These are phyloP conservation scores for Phyllosticta capitalensis DNA, from an alignment of 2,329 filamentous ascomycete genomes.

Conservation along the genomic window DNA sequence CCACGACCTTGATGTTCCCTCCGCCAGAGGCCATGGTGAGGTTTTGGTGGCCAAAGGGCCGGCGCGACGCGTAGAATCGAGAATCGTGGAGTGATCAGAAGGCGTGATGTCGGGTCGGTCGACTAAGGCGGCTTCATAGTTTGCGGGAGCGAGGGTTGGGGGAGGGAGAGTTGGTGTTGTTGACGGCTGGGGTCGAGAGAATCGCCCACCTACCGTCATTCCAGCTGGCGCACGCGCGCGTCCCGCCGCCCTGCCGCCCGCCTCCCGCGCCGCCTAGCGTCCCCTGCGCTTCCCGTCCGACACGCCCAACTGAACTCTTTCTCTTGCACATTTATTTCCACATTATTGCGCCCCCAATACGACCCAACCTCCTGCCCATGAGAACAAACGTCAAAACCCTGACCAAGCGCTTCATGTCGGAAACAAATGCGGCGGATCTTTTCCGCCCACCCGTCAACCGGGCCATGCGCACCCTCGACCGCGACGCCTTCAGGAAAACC, in stretches of 20 bases:
- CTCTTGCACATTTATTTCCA: neutral
- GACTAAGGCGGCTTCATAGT: constrained; percentile 11
- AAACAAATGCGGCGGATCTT: neutral
- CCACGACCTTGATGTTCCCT: constrained; percentile 99
- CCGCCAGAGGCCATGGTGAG: constrained; percentile 59
- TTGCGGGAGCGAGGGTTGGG: constrained; percentile 2
- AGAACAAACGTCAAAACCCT: neutral
- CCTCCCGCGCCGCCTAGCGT: constrained; percentile 1
- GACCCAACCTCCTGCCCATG: neutral
- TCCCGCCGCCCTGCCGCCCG: neutral
- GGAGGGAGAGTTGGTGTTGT: neutral
- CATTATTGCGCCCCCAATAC: neutral
- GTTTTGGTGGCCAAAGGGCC: constrained; percentile 3
- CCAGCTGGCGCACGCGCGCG: neutral
- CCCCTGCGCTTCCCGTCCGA: constrained; percentile 2
- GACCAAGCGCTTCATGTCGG: neutral
- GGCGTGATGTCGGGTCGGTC: neutral
- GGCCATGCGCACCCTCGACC: constrained; percentile 71
- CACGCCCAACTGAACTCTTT: neutral
- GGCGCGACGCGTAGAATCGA: constrained; percentile 6
- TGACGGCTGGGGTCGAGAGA: neutral
- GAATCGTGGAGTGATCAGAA: neutral
- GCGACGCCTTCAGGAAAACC: constrained; percentile 69
- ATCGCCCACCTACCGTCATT: neutral
- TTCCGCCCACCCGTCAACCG: constrained; percentile 76